Base-by-base conservation (phyloP, 768 basidiomycete species). In the Xanthoconium purpureum region DNA sequence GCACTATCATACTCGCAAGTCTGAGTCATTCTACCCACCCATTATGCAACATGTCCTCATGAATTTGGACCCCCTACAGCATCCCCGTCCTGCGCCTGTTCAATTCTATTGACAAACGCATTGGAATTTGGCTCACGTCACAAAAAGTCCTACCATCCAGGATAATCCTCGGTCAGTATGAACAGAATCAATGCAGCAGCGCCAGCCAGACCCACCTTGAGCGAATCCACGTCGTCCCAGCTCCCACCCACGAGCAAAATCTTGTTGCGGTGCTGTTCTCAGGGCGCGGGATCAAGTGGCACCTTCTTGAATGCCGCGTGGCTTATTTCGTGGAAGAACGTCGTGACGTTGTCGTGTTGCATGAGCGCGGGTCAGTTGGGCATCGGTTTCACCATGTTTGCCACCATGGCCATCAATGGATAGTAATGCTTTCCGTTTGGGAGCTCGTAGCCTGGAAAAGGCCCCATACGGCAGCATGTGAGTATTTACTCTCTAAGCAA, bases 281-380 rank as follows among this genome's bases (percentile, higher is more conserved):
- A 90, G 15, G 82, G 80, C 28, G 70, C 73, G 1, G 88, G 83
- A 64, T 87, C 83, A 54, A 94, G 76, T 18, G 91, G 91, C 63
- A 89, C 87, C 32, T 77, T 75, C 65, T 89, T 86, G 76, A 94
- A 94, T n/a, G 93, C 80, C 2, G 89, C 83, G 58, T 87, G 84
- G 1, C 87, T 90, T 87, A 91, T 89, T 72, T 93, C 92, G 62
- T 94, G 92, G 82, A 94, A 92, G 74, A 94, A 91, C 1, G 91
- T 94, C 12, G 91, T 90, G 1, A 91, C 91, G 55, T 92, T 89
- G 63, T 87, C 85, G 58, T 93, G 90, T n/a, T 82, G 76, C 90
- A 95, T 89, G 36, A 93, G 75, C 18, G 90, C 91, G 3, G 91
- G 91, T 56, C 86, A 84, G 8, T 86, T 83, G 2, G 85, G 82